A percentile compares a stretch with the other conserved stretches of the same genome.
Conservation (phyloP, 2,329 filamentous ascomycete genomes). For the Penicillium hesseltinei region DNA sequence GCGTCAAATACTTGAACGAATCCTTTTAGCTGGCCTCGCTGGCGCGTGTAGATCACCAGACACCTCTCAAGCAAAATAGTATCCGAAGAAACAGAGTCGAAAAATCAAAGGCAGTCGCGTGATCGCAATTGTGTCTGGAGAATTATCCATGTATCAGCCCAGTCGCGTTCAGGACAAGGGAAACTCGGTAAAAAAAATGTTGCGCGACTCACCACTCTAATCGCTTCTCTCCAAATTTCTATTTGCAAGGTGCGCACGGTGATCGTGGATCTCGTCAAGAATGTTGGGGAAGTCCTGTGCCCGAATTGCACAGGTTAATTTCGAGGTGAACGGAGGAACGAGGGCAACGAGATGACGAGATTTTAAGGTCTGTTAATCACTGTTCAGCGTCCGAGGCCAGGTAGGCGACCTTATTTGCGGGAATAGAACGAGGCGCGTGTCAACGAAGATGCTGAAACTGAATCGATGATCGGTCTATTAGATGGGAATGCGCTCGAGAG, state of each 20-base stretch:
- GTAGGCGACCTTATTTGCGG: not conserved
- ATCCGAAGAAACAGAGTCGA: not conserved
- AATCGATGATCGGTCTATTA: not conserved
- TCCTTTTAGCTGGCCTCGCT: not conserved
- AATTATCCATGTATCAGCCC: conserved; percentile 3
- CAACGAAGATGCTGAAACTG: not conserved
- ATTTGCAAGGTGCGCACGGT: conserved; percentile 24
- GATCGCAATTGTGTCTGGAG: conserved; percentile 7
- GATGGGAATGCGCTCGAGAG: conserved; percentile 18
- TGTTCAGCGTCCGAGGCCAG: no score
- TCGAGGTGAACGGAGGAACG: not conserved
- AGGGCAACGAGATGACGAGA: not conserved
- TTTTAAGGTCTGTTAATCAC: no score
- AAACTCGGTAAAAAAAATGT: not conserved
- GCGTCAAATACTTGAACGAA: not conserved
- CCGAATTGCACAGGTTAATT: not conserved
- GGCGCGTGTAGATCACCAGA: not conserved
- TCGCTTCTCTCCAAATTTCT: conserved; percentile 19
- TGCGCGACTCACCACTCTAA: conserved; percentile 36
- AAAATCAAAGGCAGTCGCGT: conserved; percentile 6
- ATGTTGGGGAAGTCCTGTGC: not conserved
- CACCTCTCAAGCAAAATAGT: not conserved
- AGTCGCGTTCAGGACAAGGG: conserved; percentile 1
- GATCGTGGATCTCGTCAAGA: conserved; percentile 29
- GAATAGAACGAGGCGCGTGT: not conserved